Conservation (phyloP, 139 green algal genomes). For the Volvox reticuliferus region DNA sequence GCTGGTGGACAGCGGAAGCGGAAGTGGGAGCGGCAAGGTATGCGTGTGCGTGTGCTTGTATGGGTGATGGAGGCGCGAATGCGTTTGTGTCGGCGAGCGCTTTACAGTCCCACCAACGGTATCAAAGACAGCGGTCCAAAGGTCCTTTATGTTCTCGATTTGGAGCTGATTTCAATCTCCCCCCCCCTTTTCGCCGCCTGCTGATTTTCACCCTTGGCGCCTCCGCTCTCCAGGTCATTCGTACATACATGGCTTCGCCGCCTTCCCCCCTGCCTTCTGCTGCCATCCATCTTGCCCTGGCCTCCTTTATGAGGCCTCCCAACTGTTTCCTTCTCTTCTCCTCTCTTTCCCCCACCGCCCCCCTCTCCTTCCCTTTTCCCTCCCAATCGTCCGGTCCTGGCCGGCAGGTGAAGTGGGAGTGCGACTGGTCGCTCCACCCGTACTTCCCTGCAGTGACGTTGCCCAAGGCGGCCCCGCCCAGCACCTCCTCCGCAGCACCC, state of each 20-base stretch:
- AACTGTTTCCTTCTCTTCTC: background rate
- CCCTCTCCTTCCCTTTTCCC: no score
- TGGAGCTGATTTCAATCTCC: no score
- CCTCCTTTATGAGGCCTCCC: background rate
- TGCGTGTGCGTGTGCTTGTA: no score
- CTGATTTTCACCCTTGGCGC: no score
- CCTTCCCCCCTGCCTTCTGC: background rate
- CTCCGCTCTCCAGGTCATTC: no score
- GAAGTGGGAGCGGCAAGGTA: background rate
- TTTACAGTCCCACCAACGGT: no score
- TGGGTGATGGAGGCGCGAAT: background rate
- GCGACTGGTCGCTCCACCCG: conserved; percentile 26
- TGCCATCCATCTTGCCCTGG: background rate
- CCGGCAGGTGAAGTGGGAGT: background rate
- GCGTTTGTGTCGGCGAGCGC: no score
- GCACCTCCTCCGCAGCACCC: background rate
- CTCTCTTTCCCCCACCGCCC: no score
- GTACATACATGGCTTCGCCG: background rate
- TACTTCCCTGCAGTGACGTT: conserved; percentile 33
- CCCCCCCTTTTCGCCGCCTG: no score
- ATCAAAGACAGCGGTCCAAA: no score
- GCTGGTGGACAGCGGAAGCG: background rate
- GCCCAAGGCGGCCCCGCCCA: background rate
- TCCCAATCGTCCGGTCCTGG: background rate
- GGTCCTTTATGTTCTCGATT: no score